Evolutionary conservation across 306 rosid genomes (phyloP), one percentile per base, ranked within the genome.

Genomic region (Dalbergia cochinchinensis): DNA sequence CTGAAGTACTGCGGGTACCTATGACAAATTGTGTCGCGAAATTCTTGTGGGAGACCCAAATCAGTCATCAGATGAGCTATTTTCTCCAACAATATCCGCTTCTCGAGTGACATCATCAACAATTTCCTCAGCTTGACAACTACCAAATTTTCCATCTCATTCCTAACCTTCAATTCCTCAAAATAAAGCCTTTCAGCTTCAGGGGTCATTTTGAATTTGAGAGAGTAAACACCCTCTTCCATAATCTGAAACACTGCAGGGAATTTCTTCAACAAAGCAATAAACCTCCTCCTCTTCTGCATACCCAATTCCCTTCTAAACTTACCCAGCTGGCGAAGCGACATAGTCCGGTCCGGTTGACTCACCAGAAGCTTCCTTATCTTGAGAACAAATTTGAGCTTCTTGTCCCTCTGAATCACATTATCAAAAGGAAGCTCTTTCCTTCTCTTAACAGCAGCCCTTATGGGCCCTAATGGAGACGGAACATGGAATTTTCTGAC

Each of bases 391-490:
- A 94, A 78, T 39, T 89, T 94, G 79, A 94, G 85, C 90, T 92
- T 94, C 87, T 92, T 94, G 59, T 94, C 94, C 86, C 78, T 94
- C 53, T 94, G 94, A 11, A 94, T 94, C 19, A 94, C 98, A 72
- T 90, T 94, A 68, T 94, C 97, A 59, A 94, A 89, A 6, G 90
- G 89, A 74, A 72, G 76, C 63, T 94, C 97, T 73, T 94, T 94
- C 88, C 98, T 90, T 77, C 98, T 84, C 86, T 94, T 94, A 77
- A 94, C 96, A 5, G 84, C 90, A 22, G 97, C 94, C 75, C 84
- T 84, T 19, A 92, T 79, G 1, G 97, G 91, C 39, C 78, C 83
- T 81, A 65, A 41, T 6, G 65, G 83, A 84, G 58, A 44, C 4
- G 78, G 82, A 10, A 44, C 57, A 68, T 76, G 83, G 13, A 9